Conservation (phyloP, 176 grass and related monocot species). For the Bonia amplexicaulis region DNA sequence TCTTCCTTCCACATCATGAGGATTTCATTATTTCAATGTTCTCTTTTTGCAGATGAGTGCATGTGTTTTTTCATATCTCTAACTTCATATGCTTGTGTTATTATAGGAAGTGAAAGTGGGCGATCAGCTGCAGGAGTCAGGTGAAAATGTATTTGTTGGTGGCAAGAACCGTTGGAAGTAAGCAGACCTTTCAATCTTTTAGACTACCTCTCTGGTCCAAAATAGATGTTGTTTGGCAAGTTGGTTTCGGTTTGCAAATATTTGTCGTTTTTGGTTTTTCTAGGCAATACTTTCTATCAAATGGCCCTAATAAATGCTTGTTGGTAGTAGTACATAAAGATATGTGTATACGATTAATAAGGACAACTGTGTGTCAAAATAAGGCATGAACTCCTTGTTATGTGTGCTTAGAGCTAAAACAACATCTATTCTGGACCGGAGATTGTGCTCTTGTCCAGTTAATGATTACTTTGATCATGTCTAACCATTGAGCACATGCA, state of each 20-base stretch:
- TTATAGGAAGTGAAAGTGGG: conserved; percentile 84
- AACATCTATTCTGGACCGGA: not conserved
- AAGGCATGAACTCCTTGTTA: not conserved
- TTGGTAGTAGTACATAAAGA: not conserved
- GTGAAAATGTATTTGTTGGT: conserved; percentile 92
- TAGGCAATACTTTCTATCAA: not conserved
- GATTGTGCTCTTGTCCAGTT: not conserved
- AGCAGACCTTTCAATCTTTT: not conserved
- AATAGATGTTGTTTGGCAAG: not conserved
- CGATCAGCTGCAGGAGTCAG: conserved; percentile 60
- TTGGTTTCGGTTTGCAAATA: not conserved
- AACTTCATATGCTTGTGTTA: not conserved
- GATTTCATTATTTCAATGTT: conserved; percentile 2
- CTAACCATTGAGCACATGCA: not conserved
- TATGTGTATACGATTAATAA: not conserved
- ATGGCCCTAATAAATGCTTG: not conserved
- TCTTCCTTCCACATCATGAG: not conserved
- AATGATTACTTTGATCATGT: not conserved
- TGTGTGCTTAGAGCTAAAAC: not conserved
- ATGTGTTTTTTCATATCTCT: not conserved
- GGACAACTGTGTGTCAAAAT: not conserved
- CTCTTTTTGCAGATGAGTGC: not conserved
- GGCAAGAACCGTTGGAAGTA: conserved; percentile 97
- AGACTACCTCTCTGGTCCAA: not conserved
- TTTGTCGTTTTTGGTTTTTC: not conserved